Evolutionary conservation across 257 asterid genomes (phyloP), one percentile per base, ranked within the genome.

Genomic region (Lantana camara): DNA sequence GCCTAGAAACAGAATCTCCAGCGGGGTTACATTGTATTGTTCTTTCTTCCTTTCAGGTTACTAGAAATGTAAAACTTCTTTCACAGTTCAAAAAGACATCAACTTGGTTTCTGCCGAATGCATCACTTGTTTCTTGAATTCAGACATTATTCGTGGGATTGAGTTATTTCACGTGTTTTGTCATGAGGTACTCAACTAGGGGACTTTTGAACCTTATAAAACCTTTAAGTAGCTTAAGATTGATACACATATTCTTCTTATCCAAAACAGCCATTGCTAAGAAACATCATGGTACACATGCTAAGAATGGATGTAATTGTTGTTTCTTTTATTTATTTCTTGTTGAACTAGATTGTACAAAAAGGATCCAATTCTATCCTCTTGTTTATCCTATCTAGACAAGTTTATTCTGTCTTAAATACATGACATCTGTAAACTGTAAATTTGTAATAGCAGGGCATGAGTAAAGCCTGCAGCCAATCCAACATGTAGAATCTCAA

Each of bases 51-150:
- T 55, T 67, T 38, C 77, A 61, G 69, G 59, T 37, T 69, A 68
- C 37, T 41, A 51, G 47, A 53, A 68, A 53, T 64, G 77, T 60
- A 41, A n/a, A n/a, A 57, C 57, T 68, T 64, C 52, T 53, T 35
- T 37, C 20, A 68, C 64, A 8, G 55, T 71, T 72, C 49, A 27
- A 27, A 27, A 44, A 52, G 64, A 73, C 56, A 11, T 45, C 37
- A 45, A 8, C 64, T 55, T 59, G 1, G 23, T 69, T 68, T 60
- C 64, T 58, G 60, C 70, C 17, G 24, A 51, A 60, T 59, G 70
- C 72, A 51, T 69, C 72, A 51, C 64, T 69, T 64, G 42, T 23
- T 69, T 59, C n/a, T n/a, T n/a, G n/a, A n/a, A n/a, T n/a, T n/a
- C n/a, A n/a, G n/a, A n/a, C n/a, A n/a, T n/a, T n/a, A n/a, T n/a